A percentile compares a stretch with the other conserved stretches of the same genome.
phyloP scores from a whole-genome alignment of 176 grass and related monocot species.

The Puccinellia tenuiflora region DNA sequence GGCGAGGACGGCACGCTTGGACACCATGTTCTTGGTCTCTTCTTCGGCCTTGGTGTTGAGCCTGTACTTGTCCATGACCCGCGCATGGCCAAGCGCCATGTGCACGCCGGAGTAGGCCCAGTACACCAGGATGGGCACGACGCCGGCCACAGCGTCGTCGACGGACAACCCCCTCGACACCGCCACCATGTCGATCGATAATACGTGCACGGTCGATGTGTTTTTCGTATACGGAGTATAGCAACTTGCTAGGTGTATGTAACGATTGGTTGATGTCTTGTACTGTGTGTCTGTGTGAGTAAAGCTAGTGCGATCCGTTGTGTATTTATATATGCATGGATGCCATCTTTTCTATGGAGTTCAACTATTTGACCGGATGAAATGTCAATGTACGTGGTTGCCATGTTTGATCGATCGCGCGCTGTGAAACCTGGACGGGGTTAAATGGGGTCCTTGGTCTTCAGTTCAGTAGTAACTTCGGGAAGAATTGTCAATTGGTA shows the following conservation, averaged over 20 bases:
- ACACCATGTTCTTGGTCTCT: conserved; percentile 29
- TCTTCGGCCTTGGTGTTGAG: conserved; percentile 36
- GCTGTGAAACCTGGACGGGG: not conserved
- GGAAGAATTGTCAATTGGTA: not conserved
- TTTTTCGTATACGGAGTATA: not conserved
- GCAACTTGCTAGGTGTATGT: not conserved
- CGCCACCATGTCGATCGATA: not conserved
- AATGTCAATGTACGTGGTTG: not conserved
- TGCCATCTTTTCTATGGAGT: not conserved
- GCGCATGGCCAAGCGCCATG: not conserved
- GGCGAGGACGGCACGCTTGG: conserved; percentile 29
- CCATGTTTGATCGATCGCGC: conserved; percentile 8
- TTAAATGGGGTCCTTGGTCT: not conserved
- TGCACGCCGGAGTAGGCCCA: conserved; percentile 43
- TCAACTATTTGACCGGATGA: not conserved
- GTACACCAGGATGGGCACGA: conserved; percentile 40
- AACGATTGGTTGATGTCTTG: not conserved
- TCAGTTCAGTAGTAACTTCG: not conserved
- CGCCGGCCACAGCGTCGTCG: conserved; percentile 23
- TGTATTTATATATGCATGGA: not conserved
- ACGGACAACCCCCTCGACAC: not conserved
- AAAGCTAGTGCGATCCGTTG: not conserved
- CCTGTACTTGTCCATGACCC: conserved; percentile 36
- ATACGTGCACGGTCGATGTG: not conserved
- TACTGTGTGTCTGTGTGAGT: not conserved